Conservation (phyloP, 2,329 filamentous ascomycete genomes). For the Pyrenochaeta sp. region DNA sequence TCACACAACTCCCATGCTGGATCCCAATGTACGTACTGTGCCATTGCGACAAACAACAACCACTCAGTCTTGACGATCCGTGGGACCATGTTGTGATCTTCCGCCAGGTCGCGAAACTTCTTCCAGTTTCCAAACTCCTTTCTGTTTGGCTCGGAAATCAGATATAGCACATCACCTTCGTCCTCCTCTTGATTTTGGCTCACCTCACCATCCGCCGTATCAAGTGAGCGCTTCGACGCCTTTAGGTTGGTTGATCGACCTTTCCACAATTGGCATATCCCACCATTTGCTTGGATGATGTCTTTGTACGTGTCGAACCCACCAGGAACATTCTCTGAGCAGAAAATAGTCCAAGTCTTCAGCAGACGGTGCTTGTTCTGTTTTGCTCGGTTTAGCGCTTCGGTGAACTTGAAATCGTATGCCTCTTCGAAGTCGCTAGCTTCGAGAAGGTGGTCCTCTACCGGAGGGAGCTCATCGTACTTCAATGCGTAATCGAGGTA, state of each 20-base stretch:
- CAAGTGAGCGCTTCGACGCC: conserved; percentile 46
- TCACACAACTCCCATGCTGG: conserved; percentile 44
- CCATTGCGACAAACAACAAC: conserved; percentile 89
- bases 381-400: conserved; percentile 74
- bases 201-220: conserved; percentile 37
- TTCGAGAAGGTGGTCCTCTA: conserved; percentile 71
- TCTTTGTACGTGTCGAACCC: conserved; percentile 83
- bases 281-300: conserved; percentile 89
- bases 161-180: conserved; percentile 68
- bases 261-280: conserved; percentile 78
- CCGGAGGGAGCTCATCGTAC: conserved; percentile 68
- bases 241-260: conserved; percentile 74
- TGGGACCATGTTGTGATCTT: conserved; percentile 78
- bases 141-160: conserved; percentile 72
- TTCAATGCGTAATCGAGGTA: conserved; percentile 83
- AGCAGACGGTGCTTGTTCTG: conserved; percentile 80
- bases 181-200: conserved; percentile 70
- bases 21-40: conserved; percentile 70
- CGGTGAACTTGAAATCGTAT: conserved; percentile 72
- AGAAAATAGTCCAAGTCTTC: conserved; percentile 79
- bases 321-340: conserved; percentile 79
- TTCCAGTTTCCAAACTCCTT: conserved; percentile 79
- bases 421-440: conserved; percentile 77
- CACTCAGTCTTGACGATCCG: conserved; percentile 86
- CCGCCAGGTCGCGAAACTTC: conserved; percentile 80